Evolutionary conservation across 2,329 filamentous ascomycete species (phyloP).

Genomic region (Xylariaceae sp.): DNA sequence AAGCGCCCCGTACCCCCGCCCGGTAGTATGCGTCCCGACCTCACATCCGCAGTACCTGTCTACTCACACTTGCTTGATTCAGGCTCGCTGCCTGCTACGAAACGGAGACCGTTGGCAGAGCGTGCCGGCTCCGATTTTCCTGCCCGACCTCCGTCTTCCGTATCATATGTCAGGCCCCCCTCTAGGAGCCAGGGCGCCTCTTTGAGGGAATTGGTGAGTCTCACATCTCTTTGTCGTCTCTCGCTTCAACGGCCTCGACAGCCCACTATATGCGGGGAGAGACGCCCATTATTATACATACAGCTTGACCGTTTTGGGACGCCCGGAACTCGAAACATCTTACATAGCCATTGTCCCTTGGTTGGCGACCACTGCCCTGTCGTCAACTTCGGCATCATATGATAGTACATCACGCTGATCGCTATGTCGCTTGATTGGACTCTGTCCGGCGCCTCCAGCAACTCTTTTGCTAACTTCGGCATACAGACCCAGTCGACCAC

Average conservation of each 20-base stretch:
- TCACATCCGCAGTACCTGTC: too few relatives aligned
- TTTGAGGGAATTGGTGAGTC: slow-evolving; percentile 30
- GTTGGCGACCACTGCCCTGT: too few relatives aligned
- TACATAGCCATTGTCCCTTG: too few relatives aligned
- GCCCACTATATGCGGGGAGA: too few relatives aligned
- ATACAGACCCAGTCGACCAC: slow-evolving; percentile 8
- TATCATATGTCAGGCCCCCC: slow-evolving; percentile 39
- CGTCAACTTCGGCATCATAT: too few relatives aligned
- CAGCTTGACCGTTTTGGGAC: too few relatives aligned
- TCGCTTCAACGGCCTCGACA: too few relatives aligned
- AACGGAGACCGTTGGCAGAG: slow-evolving; percentile 52
- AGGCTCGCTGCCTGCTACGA: slow-evolving; percentile 55
- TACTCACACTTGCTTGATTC: slow-evolving; percentile 17
- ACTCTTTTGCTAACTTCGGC: slow-evolving; percentile 16
- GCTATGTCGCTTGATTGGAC: not conserved
- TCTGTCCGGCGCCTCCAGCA: too few relatives aligned
- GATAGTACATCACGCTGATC: too few relatives aligned
- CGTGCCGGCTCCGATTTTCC: slow-evolving; percentile 43
- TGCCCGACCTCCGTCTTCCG: slow-evolving; percentile 32
- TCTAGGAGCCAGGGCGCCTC: slow-evolving; percentile 43
- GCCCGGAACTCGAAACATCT: too few relatives aligned
- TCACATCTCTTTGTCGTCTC: not conserved
- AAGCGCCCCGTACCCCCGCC: slow-evolving; percentile 50
- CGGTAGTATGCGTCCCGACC: slow-evolving; percentile 30
- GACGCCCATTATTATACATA: too few relatives aligned